Percentiles rank a stretch among this genome's conserved stretches.
These are phyloP conservation scores for Pelargonium fulgidum DNA, from an alignment of 441 rosid species.

Conservation along the genomic window DNA sequence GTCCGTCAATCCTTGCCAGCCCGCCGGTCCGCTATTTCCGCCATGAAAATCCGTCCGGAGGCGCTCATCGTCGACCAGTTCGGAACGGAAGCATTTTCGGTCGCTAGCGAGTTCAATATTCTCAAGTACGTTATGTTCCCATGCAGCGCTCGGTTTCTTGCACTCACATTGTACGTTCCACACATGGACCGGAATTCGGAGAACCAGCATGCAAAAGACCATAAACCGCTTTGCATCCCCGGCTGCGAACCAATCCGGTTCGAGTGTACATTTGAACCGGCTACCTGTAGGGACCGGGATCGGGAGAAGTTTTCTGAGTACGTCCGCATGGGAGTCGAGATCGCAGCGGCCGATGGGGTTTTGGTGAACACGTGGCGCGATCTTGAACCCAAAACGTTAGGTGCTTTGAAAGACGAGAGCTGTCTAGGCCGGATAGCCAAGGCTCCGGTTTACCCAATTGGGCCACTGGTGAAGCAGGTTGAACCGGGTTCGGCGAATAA, in stretches of 20 bases:
- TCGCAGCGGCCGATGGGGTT: conserved; percentile 10
- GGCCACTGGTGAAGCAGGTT: conserved; percentile 28
- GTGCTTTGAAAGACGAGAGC: conserved; percentile 20
- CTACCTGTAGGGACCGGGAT: conserved; percentile 12
- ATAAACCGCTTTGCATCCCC: neutral
- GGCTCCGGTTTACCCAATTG: conserved; percentile 32
- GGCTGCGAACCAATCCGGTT: neutral
- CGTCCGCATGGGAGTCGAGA: conserved; percentile 12
- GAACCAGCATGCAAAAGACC: neutral
- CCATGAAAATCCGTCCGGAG: neutral
- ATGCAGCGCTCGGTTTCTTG: neutral
- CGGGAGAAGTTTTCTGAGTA: conserved; percentile 22
- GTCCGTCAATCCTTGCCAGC: conserved; percentile 4
- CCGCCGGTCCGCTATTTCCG: neutral
- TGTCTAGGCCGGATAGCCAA: conserved; percentile 15
- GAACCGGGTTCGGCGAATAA: conserved; percentile 16
- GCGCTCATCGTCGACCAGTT: neutral
- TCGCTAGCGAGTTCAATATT: neutral
- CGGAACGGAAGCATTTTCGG: neutral
- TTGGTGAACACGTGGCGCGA: conserved; percentile 27
- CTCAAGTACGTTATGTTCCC: neutral
- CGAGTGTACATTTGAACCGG: neutral
- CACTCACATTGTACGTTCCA: neutral
- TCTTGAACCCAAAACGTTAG: conserved; percentile 23
- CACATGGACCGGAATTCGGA: neutral